Percentiles rank a stretch among this genome's conserved stretches.
Conservation (phyloP, 176 grass and related monocot species). For the Juncus inflexus region DNA sequence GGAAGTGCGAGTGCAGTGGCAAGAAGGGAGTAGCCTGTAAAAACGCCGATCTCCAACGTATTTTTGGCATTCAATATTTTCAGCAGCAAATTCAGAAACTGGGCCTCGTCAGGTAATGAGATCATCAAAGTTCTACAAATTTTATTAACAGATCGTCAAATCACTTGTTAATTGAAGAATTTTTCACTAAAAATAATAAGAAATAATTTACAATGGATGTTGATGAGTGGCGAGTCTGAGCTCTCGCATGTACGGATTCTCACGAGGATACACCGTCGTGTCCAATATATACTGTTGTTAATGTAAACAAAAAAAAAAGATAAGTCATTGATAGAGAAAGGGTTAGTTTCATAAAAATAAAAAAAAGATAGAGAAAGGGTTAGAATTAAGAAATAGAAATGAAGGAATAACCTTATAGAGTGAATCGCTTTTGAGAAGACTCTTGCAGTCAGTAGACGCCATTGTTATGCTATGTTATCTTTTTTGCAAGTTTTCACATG, state of each 20-base stretch:
- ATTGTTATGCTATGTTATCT: neutral
- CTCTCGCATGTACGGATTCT: constrained; percentile 59
- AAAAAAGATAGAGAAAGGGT: neutral
- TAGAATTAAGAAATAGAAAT: neutral
- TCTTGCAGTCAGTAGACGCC: constrained; percentile 39
- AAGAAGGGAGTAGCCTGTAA: constrained; percentile 74
- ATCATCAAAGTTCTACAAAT: constrained; percentile 40
- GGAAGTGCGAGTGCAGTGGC: constrained; percentile 68
- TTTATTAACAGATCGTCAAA: neutral
- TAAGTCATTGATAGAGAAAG: neutral
- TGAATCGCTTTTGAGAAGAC: constrained; percentile 49
- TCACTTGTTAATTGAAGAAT: neutral
- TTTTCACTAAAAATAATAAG: neutral
- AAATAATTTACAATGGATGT: constrained; percentile 36
- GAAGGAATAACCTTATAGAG: constrained; percentile 30
- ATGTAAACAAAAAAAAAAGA: neutral
- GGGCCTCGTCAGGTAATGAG: constrained; percentile 47
- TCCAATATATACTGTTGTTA: constrained; percentile 56
- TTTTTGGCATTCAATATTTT: constrained; percentile 67
- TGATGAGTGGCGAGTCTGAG: constrained; percentile 45
- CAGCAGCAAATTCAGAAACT: constrained; percentile 53
- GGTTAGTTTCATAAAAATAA: neutral
- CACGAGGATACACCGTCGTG: constrained; percentile 60
- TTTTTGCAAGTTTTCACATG: no score
- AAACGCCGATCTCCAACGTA: constrained; percentile 73